These are phyloP conservation scores for Juglanconis oblonga DNA, from an alignment of 2,329 filamentous ascomycete species.

Conservation along the genomic window DNA sequence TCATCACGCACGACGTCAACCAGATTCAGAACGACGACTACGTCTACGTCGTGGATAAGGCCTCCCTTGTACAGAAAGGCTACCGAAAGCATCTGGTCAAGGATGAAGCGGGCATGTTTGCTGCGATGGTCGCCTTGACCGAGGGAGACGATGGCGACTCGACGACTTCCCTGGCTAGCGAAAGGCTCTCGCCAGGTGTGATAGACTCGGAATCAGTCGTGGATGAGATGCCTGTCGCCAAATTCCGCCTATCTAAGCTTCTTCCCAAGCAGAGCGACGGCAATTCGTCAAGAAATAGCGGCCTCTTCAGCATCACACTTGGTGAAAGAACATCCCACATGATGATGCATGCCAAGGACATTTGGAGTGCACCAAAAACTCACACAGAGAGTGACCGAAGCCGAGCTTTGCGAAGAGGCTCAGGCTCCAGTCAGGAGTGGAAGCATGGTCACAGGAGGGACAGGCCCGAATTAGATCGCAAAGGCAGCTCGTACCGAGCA, in stretches of 20 bases:
- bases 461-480: not conserved
- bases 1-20: slow-evolving; percentile 86
- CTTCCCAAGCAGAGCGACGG: not conserved
- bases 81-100: slow-evolving; percentile 53
- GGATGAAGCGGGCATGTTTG: slow-evolving; percentile 43
- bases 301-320: slow-evolving; percentile 10
- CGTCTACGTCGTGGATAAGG: slow-evolving; percentile 74
- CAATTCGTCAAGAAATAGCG: not conserved
- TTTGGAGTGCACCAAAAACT: not conserved
- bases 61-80: slow-evolving; percentile 67
- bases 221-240: not conserved
- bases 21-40: slow-evolving; percentile 73
- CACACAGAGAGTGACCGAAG: not conserved
- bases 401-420: not conserved
- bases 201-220: not conserved
- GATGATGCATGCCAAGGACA: not conserved
- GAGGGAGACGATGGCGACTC: slow-evolving; percentile 14
- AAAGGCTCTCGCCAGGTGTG: not conserved
- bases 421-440: not conserved
- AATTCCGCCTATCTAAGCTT: slow-evolving; percentile 7
- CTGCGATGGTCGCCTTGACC: slow-evolving; percentile 33
- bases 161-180: not conserved
- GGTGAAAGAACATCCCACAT: slow-evolving; percentile 3
- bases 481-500: not conserved
- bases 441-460: not conserved